Conservation (phyloP, 192 early-diverging fungal genomes). For the Jimgerdemannia lactiflua region DNA sequence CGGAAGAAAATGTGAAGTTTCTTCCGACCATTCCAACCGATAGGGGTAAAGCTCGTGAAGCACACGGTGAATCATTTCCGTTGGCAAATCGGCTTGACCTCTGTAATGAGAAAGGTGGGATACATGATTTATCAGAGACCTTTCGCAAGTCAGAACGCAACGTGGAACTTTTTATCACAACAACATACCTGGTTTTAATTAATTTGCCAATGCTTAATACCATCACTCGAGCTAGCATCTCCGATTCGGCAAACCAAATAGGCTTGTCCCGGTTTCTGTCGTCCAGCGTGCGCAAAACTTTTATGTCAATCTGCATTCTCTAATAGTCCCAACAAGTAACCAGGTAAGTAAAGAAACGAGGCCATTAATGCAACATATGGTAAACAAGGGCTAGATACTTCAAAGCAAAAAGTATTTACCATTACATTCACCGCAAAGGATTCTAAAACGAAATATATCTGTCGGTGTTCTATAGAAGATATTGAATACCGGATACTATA, state of each 20-base stretch:
- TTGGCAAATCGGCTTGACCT: slow-evolving; percentile 49
- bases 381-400: too few species aligned
- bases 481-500: slow-evolving; percentile 67
- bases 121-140: not conserved
- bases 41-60: slow-evolving; percentile 46
- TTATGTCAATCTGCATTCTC: slow-evolving; percentile 42
- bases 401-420: slow-evolving; percentile 39
- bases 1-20: slow-evolving; percentile 51
- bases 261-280: slow-evolving; percentile 51
- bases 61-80: slow-evolving; percentile 42
- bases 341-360: too few species aligned
- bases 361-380: too few species aligned
- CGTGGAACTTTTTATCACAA: not conserved
- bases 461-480: slow-evolving; percentile 60
- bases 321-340: not conserved
- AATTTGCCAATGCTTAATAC: slow-evolving; percentile 50
- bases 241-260: slow-evolving; percentile 62
- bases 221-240: slow-evolving; percentile 51
- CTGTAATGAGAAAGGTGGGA: slow-evolving; percentile 4
- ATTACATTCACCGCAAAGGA: slow-evolving; percentile 58
- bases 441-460: slow-evolving; percentile 66
- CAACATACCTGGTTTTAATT: slow-evolving; percentile 41
- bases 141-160: not conserved
- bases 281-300: slow-evolving; percentile 48
- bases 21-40: slow-evolving; percentile 51